phyloP scores from a whole-genome alignment of 2,329 filamentous ascomycete species.

The Aspergillus sp. region DNA sequence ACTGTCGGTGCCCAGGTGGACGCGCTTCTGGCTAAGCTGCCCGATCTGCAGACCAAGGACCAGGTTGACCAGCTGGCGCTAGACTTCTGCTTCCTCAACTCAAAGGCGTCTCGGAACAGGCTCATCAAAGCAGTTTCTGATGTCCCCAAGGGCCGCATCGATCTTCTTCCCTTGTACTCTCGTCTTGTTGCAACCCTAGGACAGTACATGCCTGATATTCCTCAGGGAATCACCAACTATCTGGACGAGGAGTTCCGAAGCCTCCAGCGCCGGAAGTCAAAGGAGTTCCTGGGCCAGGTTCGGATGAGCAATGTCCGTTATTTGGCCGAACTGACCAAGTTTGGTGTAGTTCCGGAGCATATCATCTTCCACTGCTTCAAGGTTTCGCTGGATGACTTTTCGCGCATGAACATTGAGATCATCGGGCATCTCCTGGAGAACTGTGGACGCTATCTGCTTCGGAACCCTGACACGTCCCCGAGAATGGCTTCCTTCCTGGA shows the following conservation, averaged over 20 bases:
- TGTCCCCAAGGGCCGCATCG: slow-evolving; percentile 88
- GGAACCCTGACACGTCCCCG: slow-evolving; percentile 88
- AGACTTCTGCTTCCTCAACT: slow-evolving; percentile 98
- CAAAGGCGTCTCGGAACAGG: slow-evolving; percentile 93
- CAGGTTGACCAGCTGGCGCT: slow-evolving; percentile 87
- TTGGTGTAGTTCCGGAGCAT: slow-evolving; percentile 95
- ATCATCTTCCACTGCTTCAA: slow-evolving; percentile 99
- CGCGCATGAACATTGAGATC: slow-evolving; percentile 98
- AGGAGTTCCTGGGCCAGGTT: slow-evolving; percentile 94
- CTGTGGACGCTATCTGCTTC: slow-evolving; percentile 88
- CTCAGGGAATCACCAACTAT: slow-evolving; percentile 85
- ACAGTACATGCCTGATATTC: slow-evolving; percentile 91
- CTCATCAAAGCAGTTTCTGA: slow-evolving; percentile 92
- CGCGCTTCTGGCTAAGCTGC: slow-evolving; percentile 80
- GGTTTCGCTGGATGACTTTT: slow-evolving; percentile 96
- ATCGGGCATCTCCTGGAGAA: slow-evolving; percentile 95
- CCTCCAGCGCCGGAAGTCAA: slow-evolving; percentile 92
- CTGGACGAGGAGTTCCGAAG: slow-evolving; percentile 96
- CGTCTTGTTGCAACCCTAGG: slow-evolving; percentile 89
- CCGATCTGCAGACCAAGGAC: slow-evolving; percentile 89
- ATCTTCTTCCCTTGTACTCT: slow-evolving; percentile 88
- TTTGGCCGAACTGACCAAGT: slow-evolving; percentile 94
- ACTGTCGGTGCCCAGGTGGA: slow-evolving; percentile 97
- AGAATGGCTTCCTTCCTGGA: slow-evolving; percentile 94
- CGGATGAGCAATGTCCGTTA: slow-evolving; percentile 96